Conservation (phyloP, 345 rosid species). For the Camelina sativa region DNA sequence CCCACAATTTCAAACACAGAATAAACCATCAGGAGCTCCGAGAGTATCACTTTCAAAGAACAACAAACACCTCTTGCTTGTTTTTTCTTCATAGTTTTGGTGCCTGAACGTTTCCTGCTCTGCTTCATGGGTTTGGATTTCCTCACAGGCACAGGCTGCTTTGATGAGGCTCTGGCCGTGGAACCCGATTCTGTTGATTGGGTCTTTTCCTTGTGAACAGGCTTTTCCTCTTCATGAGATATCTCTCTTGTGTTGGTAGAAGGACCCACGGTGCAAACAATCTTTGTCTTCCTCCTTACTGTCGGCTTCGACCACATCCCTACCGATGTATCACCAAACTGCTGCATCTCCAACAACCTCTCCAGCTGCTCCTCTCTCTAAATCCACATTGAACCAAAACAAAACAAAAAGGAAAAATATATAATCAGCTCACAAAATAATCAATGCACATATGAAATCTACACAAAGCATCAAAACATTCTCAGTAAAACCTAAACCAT, state of each 20-base stretch:
- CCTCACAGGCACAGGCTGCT: too few species aligned
- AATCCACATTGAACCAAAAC: background rate
- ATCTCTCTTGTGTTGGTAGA: conserved; percentile 90
- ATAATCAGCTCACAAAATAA: background rate
- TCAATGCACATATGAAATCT: background rate
- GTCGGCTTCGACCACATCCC: conserved; percentile 88
- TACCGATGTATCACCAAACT: conserved; percentile 63
- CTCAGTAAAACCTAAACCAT: background rate
- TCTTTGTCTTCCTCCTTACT: conserved; percentile 91
- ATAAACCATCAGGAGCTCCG: too few species aligned
- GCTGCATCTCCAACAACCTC: conserved; percentile 58
- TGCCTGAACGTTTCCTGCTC: too few species aligned
- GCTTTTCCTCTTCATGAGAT: too few species aligned
- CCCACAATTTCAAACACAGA: too few species aligned
- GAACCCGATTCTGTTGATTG: too few species aligned
- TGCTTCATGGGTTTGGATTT: too few species aligned
- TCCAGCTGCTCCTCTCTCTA: conserved; percentile 59
- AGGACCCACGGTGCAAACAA: conserved; percentile 97
- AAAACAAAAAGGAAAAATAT: background rate
- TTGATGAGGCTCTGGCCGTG: too few species aligned
- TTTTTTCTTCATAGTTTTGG: too few species aligned
- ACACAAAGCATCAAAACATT: background rate
- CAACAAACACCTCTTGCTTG: too few species aligned
- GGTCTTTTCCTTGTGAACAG: too few species aligned
- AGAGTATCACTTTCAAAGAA: too few species aligned